Evolutionary conservation across 176 grass and related monocot species (phyloP).

Genomic region (Cocos nucifera): DNA sequence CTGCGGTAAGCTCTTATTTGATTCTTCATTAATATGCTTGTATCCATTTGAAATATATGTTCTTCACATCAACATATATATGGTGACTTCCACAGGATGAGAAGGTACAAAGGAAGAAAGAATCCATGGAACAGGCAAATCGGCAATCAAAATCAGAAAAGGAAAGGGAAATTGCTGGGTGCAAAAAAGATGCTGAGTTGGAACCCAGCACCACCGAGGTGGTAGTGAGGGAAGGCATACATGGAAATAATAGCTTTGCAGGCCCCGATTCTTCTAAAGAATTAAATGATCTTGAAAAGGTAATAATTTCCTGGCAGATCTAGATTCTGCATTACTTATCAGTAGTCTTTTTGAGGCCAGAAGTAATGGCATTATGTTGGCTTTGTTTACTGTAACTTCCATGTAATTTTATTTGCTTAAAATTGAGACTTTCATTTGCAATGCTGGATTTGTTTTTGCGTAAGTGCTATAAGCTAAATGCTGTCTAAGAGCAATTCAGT

Average conservation of each 20-base stretch:
- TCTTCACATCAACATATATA: neutral
- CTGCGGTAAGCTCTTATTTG: neutral
- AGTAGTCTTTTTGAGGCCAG: constrained; percentile 9
- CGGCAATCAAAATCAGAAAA: constrained; percentile 7
- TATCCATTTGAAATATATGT: too few relatives aligned
- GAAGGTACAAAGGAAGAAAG: constrained; percentile 1
- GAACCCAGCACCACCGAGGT: constrained; percentile 5
- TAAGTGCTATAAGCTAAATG: too few relatives aligned
- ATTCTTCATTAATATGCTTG: too few relatives aligned
- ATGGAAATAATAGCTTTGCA: constrained; percentile 20
- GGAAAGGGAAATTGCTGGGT: constrained; percentile 13
- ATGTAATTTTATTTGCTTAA: too few relatives aligned
- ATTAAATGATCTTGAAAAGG: constrained; percentile 24
- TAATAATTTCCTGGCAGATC: neutral
- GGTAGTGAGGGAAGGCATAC: constrained; percentile 21
- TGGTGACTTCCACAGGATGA: neutral
- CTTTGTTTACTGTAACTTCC: constrained; percentile 6
- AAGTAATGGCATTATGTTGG: neutral
- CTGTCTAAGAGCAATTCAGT: too few relatives aligned
- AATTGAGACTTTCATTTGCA: too few relatives aligned
- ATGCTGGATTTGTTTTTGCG: too few relatives aligned
- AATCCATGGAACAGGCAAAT: neutral
- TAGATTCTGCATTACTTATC: neutral
- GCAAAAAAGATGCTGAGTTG: constrained; percentile 4
- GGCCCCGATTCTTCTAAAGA: constrained; percentile 13